phyloP scores from a whole-genome alignment of 257 asterid species.

The Solanum peruvianum region DNA sequence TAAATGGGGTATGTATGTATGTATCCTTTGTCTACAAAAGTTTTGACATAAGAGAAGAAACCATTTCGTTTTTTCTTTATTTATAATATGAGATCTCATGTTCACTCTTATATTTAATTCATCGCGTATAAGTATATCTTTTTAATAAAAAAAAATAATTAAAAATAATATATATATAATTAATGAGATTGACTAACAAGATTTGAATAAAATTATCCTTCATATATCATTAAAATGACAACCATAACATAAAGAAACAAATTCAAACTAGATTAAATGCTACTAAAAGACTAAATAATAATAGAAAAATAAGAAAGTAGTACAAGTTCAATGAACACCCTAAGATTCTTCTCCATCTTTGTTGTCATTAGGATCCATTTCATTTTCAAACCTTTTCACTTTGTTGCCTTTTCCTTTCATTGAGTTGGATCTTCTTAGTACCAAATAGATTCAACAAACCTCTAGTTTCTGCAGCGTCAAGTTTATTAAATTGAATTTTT shows the following conservation, averaged over 20 bases:
- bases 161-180: too few relatives aligned
- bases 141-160: too few relatives aligned
- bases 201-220: too few relatives aligned
- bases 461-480: neutral
- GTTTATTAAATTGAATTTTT: neutral
- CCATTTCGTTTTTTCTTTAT: fast-evolving
- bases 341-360: neutral
- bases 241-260: neutral
- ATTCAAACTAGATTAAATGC: neutral
- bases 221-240: too few relatives aligned
- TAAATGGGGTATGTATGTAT: neutral
- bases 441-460: neutral
- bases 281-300: too few relatives aligned
- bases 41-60: neutral
- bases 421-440: neutral
- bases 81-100: too few relatives aligned
- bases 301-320: too few relatives aligned
- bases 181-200: neutral
- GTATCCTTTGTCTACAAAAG: too few relatives aligned
- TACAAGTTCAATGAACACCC: neutral
- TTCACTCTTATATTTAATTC: too few relatives aligned
- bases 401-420: neutral
- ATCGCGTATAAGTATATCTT: too few relatives aligned
- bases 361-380: neutral
- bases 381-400: neutral